phyloP scores from a whole-genome alignment of 2,329 filamentous ascomycete genomes.

The Epichloe uncinata region DNA sequence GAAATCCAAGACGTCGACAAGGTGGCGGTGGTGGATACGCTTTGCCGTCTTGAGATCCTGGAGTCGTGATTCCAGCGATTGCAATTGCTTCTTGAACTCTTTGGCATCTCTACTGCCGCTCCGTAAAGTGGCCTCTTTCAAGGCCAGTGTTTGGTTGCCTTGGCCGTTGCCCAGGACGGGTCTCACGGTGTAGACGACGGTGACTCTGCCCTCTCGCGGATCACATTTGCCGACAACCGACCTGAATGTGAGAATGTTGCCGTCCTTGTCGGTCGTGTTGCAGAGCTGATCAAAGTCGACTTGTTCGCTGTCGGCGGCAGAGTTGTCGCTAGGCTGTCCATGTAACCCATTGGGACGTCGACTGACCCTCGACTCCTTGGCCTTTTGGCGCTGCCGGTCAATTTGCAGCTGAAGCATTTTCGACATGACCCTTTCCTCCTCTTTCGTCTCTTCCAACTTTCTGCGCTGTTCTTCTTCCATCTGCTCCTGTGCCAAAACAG shows the following conservation, averaged over 20 bases:
- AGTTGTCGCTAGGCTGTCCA: constrained; percentile 15
- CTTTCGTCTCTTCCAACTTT: constrained; percentile 42
- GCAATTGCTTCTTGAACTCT: constrained; percentile 62
- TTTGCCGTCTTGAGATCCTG: constrained; percentile 63
- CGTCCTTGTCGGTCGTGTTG: constrained; percentile 47
- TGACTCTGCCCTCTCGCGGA: constrained; percentile 51
- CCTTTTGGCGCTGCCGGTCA: constrained; percentile 50
- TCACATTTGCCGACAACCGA: constrained; percentile 57
- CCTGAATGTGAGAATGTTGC: constrained; percentile 54
- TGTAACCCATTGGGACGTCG: constrained; percentile 31
- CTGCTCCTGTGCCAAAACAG: constrained; percentile 44
- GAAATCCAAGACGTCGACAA: constrained; percentile 72
- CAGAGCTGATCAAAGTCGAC: constrained; percentile 57
- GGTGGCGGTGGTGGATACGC: constrained; percentile 58
- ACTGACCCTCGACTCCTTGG: constrained; percentile 50
- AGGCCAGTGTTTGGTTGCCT: constrained; percentile 49
- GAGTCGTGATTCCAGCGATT: constrained; percentile 62
- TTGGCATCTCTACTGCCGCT: constrained; percentile 43
- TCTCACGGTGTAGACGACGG: constrained; percentile 58
- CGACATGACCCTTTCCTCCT: constrained; percentile 58
- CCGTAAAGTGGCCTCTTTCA: constrained; percentile 57
- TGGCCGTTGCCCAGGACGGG: constrained; percentile 46
- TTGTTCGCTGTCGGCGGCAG: constrained; percentile 16
- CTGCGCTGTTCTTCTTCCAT: constrained; percentile 39
- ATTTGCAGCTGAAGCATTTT: constrained; percentile 63